Base-by-base conservation (phyloP, 2,329 filamentous ascomycete genomes). In the Pseudogymnoascus sp. region DNA sequence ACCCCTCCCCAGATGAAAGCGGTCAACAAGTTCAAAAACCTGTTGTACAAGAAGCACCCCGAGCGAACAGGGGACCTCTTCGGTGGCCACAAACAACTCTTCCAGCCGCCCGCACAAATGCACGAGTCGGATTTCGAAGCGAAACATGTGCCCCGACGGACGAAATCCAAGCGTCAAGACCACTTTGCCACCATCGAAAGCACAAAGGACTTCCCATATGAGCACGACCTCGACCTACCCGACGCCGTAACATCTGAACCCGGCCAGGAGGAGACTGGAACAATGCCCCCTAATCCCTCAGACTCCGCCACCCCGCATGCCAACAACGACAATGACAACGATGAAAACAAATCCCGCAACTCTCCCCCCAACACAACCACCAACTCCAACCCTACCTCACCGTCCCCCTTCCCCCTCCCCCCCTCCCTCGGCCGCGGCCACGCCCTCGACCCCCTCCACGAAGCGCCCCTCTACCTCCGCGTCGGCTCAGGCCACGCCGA, bases 1-100 rank as follows among this genome's bases (percentile, higher is more conserved):
- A 68, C 17, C 11, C 35, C 17, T 35, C 4, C 59, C 31, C 67
- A 91, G 87, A 89, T 97, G 80, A 95, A 91, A 83, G 95, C 93
- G 3, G 93, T 96, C 42, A 87, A 88, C 67, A 90, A 89, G 64
- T 97, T 97, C 79, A 97, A 96, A 74, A 79, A 83, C 61, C 80
- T 96, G 8, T 77, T 95, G 31, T 79, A 84, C 67, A 78, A 80
- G 64, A 82, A 80, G 65, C 79, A 82, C 69, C 78, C 82, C 28
- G 62, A 62, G 10, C 59, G 59, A n/a, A 4, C 19, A 61, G 33
- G 19, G 59, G 33, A n/a, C 8, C 33, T 61, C n/a, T 61, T 35
- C 36, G 59, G 59, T 31, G 57, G 44, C 11, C 44, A 57, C 50
- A 33, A 57, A 15, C 47, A 53, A 57, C 26, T 57, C n/a, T 57